Conservation (phyloP, 257 asterid species). For the Ligustrum vulgare region DNA sequence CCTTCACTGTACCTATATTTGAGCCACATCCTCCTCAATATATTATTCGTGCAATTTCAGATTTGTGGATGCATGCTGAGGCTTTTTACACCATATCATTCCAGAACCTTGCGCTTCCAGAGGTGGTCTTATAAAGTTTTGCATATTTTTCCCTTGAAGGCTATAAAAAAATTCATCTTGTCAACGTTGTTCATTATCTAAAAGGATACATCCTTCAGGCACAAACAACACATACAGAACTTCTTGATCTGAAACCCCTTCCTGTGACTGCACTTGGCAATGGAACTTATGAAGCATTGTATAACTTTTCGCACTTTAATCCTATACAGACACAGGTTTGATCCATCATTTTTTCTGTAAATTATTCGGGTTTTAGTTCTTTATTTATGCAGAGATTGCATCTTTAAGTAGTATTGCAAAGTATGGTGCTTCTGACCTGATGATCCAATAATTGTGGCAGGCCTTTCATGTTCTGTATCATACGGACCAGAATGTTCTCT, state of each 20-base stretch:
- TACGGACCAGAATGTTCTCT: constrained; percentile 87
- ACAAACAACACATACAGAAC: constrained; percentile 88
- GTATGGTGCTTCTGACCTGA: constrained; percentile 29
- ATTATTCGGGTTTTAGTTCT: constrained; percentile 7
- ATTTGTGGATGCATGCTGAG: constrained; percentile 92
- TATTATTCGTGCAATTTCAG: constrained; percentile 91
- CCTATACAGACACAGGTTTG: constrained; percentile 98
- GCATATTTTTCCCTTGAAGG: constrained; percentile 17
- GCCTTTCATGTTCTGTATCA: constrained; percentile 93
- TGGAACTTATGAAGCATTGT: constrained; percentile 74
- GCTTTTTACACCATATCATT: constrained; percentile 81
- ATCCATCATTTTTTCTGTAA: not conserved
- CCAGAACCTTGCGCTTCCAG: constrained; percentile 90
- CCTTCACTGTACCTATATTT: constrained; percentile 95
- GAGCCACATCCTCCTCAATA: constrained; percentile 99
- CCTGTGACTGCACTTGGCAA: constrained; percentile 96
- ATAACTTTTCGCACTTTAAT: constrained; percentile 86
- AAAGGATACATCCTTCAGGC: constrained; percentile 52
- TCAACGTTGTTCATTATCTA: constrained; percentile 1
- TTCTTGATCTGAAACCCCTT: constrained; percentile 93
- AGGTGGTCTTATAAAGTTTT: constrained; percentile 50
- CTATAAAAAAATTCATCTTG: constrained; percentile 5
- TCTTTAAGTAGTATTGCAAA: constrained; percentile 10
- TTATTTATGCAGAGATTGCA: not conserved
- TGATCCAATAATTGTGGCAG: constrained; percentile 47